Evolutionary conservation across 495 filamentous ascomycete species (phyloP).

Genomic region (Lepidopterella palustris): DNA sequence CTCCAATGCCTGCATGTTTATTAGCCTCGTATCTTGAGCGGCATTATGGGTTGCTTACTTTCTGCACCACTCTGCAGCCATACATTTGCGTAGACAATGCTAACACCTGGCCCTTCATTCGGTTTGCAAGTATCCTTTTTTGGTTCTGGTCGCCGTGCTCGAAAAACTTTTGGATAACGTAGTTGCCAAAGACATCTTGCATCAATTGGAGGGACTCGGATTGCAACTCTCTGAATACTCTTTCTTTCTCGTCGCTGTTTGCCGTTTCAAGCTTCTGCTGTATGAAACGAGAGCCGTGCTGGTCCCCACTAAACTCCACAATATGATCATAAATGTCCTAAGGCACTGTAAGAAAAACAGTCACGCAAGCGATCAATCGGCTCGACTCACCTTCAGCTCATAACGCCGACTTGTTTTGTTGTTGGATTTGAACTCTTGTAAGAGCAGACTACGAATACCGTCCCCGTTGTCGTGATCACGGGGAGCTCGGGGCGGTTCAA

Average conservation of each 20-base stretch:
- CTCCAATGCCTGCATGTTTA: constrained; percentile 64
- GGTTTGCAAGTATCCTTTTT: constrained; percentile 75
- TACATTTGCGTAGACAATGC: constrained; percentile 85
- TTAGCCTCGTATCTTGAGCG: constrained; percentile 24
- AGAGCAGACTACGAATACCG: constrained; percentile 59
- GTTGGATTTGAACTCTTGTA: constrained; percentile 74
- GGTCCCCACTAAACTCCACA: constrained; percentile 93
- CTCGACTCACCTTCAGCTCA: constrained; percentile 64
- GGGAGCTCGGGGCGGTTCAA: constrained; percentile 45
- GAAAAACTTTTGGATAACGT: constrained; percentile 96
- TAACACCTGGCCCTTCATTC: constrained; percentile 80
- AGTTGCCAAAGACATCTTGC: constrained; percentile 97
- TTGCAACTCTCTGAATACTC: constrained; percentile 80
- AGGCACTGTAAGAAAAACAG: constrained; percentile 13
- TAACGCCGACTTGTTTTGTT: constrained; percentile 72
- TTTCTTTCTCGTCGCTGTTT: constrained; percentile 96
- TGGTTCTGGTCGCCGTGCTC: constrained; percentile 93
- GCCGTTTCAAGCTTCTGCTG: constrained; percentile 91
- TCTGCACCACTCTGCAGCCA: constrained; percentile 93
- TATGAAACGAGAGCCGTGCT: constrained; percentile 92
- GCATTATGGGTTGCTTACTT: constrained; percentile 46
- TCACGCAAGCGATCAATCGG: neutral
- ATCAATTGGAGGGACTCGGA: constrained; percentile 80
- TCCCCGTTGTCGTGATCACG: constrained; percentile 61
- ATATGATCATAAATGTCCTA: constrained; percentile 83